Base-by-base conservation (phyloP, 495 filamentous ascomycete species). In the Thozetella sp. region DNA sequence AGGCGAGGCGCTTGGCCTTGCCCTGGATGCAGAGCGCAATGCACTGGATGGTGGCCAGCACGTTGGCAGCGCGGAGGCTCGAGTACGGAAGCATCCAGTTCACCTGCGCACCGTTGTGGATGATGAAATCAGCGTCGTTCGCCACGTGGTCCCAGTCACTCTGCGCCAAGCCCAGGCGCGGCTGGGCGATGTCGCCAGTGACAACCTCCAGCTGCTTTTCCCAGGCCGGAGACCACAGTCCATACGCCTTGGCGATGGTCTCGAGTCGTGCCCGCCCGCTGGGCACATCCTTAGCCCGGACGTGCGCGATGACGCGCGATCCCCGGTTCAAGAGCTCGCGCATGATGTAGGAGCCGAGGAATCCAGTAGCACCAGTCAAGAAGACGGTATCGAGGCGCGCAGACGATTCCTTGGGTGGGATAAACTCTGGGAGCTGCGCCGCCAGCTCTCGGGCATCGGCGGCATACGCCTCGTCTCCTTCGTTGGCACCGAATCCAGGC, bases 281-380 rank as follows among this genome's bases (percentile, higher is more conserved):
- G 1, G 62, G 46, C 0, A 75, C 56, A 66, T 85, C 85, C 72
- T 77, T 73, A 20, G 83, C 69, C 13, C 94, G 88, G 3, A 97
- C 91, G 55, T 92, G 89, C 2, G 87, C 85, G 51, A 96, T 83
- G n/a, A 97, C 82, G 67, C 84, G 89, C 3, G 86, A 75, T n/a
- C 81, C 82, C 34, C 90, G 80, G 13, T 80, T 78, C 0, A 97
- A 80, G 11, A 97, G 71, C 25, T 96, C 91, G 19, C 76, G 81
- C 6, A 98, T 78, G 22, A 97, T 83, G 61, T 90, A 93, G 0
- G 90, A 86, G 22, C 95, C 95, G 6, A 97, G 72, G 78, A 97
- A 98, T 10, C 94, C 94, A 27, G 95, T 97, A 0, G 90, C 92
- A 26, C 94, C 95, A 15, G 95, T 97, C 4, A 97, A 78, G 67